Conservation (phyloP, 2,329 filamentous ascomycete species). For the Pseudohalonectria lignicola region DNA sequence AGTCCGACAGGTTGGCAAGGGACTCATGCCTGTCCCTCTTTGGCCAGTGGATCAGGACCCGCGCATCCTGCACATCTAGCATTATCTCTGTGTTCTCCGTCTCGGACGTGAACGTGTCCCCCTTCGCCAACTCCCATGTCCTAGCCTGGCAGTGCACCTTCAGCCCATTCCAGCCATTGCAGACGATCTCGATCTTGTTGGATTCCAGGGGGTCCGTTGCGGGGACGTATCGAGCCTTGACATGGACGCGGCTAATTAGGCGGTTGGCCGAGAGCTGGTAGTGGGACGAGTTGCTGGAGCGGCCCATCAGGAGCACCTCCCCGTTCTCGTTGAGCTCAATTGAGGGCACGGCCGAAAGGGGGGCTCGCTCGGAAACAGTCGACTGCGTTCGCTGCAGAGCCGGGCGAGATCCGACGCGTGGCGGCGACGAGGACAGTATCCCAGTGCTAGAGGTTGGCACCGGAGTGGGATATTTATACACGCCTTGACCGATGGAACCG, state of each 20-base stretch:
- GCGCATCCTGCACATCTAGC: slow-evolving; percentile 86
- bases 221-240: slow-evolving; percentile 74
- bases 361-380: slow-evolving; percentile 64
- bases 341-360: slow-evolving; percentile 72
- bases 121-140: slow-evolving; percentile 77
- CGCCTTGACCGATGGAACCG: slow-evolving; percentile 24
- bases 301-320: slow-evolving; percentile 74
- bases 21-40: slow-evolving; percentile 27
- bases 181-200: slow-evolving; percentile 78
- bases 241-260: slow-evolving; percentile 85
- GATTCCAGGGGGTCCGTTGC: slow-evolving; percentile 55
- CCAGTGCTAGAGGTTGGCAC: slow-evolving; percentile 89
- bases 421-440: slow-evolving; percentile 79
- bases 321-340: slow-evolving; percentile 74
- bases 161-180: slow-evolving; percentile 90
- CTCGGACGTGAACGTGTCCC: slow-evolving; percentile 81
- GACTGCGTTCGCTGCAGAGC: slow-evolving; percentile 50
- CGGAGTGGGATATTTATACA: slow-evolving; percentile 79
- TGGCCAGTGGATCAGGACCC: slow-evolving; percentile 85
- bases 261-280: slow-evolving; percentile 89
- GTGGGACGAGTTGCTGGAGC: slow-evolving; percentile 91
- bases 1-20: slow-evolving; percentile 47
- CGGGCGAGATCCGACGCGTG: slow-evolving; percentile 38
- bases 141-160: slow-evolving; percentile 86
- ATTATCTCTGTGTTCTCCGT: slow-evolving; percentile 84